Evolutionary conservation across 768 basidiomycete genomes (phyloP), one percentile per base, ranked within the genome.

Genomic region (Astraeus odoratus): DNA sequence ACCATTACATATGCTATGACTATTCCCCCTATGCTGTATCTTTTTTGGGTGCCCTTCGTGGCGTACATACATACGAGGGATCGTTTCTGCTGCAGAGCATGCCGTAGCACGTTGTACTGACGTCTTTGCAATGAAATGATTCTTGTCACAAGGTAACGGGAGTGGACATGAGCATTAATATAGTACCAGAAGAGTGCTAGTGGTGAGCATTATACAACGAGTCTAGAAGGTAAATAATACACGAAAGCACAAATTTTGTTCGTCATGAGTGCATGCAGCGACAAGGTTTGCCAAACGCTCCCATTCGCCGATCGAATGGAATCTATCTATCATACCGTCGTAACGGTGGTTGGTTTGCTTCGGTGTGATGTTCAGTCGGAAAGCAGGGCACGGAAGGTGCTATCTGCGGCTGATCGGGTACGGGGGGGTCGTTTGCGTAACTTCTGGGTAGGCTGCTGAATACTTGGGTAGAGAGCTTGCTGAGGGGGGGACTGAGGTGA

Each of bases 1-100:
- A 6, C 16, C 19, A 29, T 42, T 44, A 44, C 43, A 46, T 56
- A 66, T 68, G 64, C 58, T 58, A 67, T 67, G 66, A 48, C 44
- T 47, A 58, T 52, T 50, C 44, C 36, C n/a, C 46, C 46, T 55
- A 67, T 67, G 62, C 63, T 54, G 48, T 47, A 49, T 49, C 47
- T 47, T 48, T 49, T 51, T 37, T 25, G 23, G 10, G 12, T 31
- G 38, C 24, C 31, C 25, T 16, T 9, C 27, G 26, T 34, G 16
- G 43, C 24, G 25, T 39, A 31, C 30, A 39, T 39, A 39, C n/a
- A n/a, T n/a, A n/a, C n/a, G n/a, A n/a, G 4, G 37, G 24, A 24
- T n/a, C 37, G 16, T 37, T 37, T 43, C 10, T 5, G 25, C 16
- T 26, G 5, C 46, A 34, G 43, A 42, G 24, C 42, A 24, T 39